Evolutionary conservation across 805 yeast species (phyloP).

Genomic region (Metschnikowia dekortorum): DNA sequence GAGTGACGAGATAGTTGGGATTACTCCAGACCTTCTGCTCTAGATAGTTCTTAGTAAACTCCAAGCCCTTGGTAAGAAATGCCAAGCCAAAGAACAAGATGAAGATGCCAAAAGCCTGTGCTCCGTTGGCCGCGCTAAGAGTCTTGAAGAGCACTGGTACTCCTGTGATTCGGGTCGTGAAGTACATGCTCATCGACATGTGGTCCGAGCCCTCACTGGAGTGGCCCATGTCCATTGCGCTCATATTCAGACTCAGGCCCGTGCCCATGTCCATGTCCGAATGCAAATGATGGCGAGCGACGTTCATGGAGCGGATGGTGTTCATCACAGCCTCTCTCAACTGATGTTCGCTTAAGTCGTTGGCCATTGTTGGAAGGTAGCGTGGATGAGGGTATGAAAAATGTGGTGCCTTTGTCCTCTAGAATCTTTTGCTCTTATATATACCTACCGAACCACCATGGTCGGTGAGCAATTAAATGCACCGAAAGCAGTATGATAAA

Average conservation of each 20-base stretch:
- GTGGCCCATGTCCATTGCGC: conserved; percentile 1
- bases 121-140: conserved; percentile 50
- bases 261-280: neutral
- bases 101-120: conserved; percentile 71
- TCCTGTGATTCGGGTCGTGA: conserved; percentile 46
- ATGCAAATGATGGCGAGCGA: neutral
- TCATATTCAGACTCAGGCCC: neutral
- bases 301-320: neutral
- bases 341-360: neutral
- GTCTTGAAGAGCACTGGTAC: conserved; percentile 63
- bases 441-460: neutral
- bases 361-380: neutral
- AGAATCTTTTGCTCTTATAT: neutral
- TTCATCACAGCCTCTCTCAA: neutral
- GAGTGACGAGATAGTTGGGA: conserved; percentile 22
- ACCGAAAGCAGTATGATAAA: neutral
- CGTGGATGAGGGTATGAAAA: neutral
- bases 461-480: neutral
- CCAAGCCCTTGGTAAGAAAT: conserved; percentile 55
- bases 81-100: conserved; percentile 54
- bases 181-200: conserved; percentile 52
- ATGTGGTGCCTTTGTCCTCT: too few relatives aligned
- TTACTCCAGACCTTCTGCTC: conserved; percentile 64
- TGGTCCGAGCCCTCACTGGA: neutral
- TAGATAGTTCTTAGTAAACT: conserved; percentile 56